A percentile compares a stretch with the other conserved stretches of the same genome.
Conservation (phyloP, 495 filamentous ascomycete species). For the Xylaria grammica region DNA sequence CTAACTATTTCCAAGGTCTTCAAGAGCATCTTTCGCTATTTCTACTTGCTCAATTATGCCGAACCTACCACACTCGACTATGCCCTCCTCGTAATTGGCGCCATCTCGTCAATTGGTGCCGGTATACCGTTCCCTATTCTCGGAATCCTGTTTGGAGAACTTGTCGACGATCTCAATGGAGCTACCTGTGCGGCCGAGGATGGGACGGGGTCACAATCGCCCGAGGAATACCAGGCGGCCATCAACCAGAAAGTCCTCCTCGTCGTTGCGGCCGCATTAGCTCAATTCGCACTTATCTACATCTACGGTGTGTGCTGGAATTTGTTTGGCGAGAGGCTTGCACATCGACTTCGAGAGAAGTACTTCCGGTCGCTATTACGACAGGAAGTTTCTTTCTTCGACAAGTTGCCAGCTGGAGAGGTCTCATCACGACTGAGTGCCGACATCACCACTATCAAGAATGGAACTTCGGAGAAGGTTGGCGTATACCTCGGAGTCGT, state of each 20-base stretch:
- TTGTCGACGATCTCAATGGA: constrained; percentile 69
- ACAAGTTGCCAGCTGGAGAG: constrained; percentile 61
- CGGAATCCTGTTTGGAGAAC: constrained; percentile 69
- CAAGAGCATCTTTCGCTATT: constrained; percentile 38
- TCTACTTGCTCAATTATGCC: constrained; percentile 42
- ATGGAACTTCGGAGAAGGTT: constrained; percentile 71
- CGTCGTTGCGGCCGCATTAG: constrained; percentile 68
- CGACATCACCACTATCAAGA: constrained; percentile 65
- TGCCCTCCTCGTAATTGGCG: constrained; percentile 55
- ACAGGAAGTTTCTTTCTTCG: constrained; percentile 68
- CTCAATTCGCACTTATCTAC: constrained; percentile 66
- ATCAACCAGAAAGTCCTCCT: constrained; percentile 65
- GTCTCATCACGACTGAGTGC: constrained; percentile 65
- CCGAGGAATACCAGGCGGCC: constrained; percentile 40
- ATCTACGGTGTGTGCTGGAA: constrained; percentile 62
- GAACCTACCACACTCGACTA: constrained; percentile 51
- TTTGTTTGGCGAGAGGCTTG: constrained; percentile 64
- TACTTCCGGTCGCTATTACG: constrained; percentile 63
- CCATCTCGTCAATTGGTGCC: constrained; percentile 61
- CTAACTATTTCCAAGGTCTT: constrained; percentile 13
- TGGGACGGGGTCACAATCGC: constrained; percentile 22
- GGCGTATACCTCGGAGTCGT: constrained; percentile 63
- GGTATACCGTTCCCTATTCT: constrained; percentile 73
- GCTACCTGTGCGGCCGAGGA: constrained; percentile 52
- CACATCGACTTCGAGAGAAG: constrained; percentile 63